Evolutionary conservation across 164 flowering plant species (phyloP).

Genomic region (Annona cherimola): DNA sequence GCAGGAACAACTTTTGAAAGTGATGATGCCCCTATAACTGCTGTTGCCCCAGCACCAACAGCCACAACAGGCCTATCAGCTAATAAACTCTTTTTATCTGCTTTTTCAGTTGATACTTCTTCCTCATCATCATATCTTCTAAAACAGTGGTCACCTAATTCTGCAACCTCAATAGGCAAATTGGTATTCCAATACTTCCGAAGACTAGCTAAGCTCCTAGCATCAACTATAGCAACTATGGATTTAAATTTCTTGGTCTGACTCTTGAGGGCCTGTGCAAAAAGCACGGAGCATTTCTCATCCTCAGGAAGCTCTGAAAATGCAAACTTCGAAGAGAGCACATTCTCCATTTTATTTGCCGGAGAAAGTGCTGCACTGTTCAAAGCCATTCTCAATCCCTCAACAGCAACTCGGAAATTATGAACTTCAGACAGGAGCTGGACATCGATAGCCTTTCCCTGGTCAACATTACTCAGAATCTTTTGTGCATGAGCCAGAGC

Average conservation of each 20-base stretch:
- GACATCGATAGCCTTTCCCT: slow-evolving; percentile 56
- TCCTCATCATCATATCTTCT: slow-evolving; percentile 27
- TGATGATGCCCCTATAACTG: slow-evolving; percentile 70
- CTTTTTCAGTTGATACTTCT: slow-evolving; percentile 16
- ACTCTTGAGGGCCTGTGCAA: slow-evolving; percentile 63
- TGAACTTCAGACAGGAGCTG: slow-evolving; percentile 53
- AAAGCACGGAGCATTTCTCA: slow-evolving; percentile 64
- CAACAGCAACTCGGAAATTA: slow-evolving; percentile 70
- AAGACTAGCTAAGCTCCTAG: slow-evolving; percentile 62
- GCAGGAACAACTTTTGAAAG: slow-evolving; percentile 63
- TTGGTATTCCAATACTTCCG: slow-evolving; percentile 77
- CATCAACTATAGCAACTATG: slow-evolving; percentile 81
- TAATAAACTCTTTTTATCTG: slow-evolving; percentile 31
- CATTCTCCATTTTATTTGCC: slow-evolving; percentile 16
- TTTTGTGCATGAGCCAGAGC: slow-evolving; percentile 70
- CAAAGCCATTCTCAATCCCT: slow-evolving; percentile 69
- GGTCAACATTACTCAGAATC: slow-evolving; percentile 61
- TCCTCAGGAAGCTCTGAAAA: slow-evolving; percentile 56
- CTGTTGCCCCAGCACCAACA: slow-evolving; percentile 95
- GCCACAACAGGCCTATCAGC: slow-evolving; percentile 68
- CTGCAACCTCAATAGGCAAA: slow-evolving; percentile 61
- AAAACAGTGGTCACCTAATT: slow-evolving; percentile 45
- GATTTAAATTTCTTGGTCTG: slow-evolving; percentile 63
- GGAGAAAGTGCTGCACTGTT: slow-evolving; percentile 58
- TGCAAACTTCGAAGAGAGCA: slow-evolving; percentile 16